phyloP scores from a whole-genome alignment of 768 basidiomycete species.

The Suillus variegatus region DNA sequence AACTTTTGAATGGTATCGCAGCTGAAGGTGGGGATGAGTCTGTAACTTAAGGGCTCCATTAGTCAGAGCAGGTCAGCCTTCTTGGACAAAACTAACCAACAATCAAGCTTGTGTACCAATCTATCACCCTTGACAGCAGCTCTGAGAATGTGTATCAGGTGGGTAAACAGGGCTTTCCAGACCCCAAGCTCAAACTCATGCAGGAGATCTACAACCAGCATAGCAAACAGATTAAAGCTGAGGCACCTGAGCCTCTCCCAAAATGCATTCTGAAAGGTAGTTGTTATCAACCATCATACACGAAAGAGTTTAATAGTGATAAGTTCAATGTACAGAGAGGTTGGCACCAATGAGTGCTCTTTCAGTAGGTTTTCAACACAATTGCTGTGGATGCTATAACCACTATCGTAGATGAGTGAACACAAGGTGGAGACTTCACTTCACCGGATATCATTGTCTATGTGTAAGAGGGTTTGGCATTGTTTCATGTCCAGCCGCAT shows the following conservation, averaged over 20 bases:
- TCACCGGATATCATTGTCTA: constrained; percentile 11
- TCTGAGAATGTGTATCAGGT: constrained; percentile 28
- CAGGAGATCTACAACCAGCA: constrained; percentile 31
- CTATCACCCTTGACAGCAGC: background rate
- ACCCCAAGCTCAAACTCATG: constrained; percentile 35
- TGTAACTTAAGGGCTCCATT: constrained; percentile 15
- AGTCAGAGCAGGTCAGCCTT: no score
- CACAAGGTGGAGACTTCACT: constrained; percentile 2
- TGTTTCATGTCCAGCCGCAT: constrained; percentile 10
- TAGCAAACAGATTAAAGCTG: constrained; percentile 22
- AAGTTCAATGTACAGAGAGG: no score
- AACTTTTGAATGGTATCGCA: no score
- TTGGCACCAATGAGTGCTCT: no score
- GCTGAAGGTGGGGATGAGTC: constrained; percentile 23
- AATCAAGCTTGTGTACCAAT: constrained; percentile 16
- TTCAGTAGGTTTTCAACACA: constrained; percentile 9
- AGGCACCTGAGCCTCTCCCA: constrained; percentile 12
- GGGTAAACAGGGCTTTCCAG: constrained; percentile 30
- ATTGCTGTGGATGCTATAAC: constrained; percentile 5
- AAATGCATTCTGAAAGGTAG: constrained; percentile 31
- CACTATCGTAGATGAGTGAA: constrained; percentile 17
- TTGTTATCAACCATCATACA: no score
- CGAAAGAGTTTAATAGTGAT: no score
- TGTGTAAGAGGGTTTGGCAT: background rate
- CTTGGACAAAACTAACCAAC: constrained; percentile 11